A percentile compares a stretch with the other conserved stretches of the same genome.
Conservation (phyloP, 2,329 filamentous ascomycete genomes). For the Stemphylium beticola region DNA sequence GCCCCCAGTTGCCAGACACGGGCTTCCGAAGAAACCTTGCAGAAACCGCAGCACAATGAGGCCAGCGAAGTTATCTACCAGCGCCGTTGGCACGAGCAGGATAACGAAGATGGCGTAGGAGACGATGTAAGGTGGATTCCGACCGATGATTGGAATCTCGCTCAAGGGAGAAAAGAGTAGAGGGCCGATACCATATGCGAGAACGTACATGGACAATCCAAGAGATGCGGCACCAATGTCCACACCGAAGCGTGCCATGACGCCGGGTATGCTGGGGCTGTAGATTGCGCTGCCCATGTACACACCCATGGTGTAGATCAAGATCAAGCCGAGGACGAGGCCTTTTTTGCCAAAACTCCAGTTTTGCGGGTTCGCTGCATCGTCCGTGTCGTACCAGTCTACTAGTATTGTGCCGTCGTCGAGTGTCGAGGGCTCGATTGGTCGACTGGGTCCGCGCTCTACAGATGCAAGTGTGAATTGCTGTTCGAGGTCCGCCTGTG, state of each 20-base stretch:
- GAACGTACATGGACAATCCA: slow-evolving; percentile 67
- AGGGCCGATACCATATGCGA: slow-evolving; percentile 67
- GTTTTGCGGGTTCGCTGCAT: slow-evolving; percentile 50
- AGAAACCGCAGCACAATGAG: slow-evolving; percentile 62
- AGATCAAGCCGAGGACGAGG: slow-evolving; percentile 48
- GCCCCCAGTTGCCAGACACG: slow-evolving; percentile 48
- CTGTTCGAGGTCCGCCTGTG: slow-evolving; percentile 50
- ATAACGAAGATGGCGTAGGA: slow-evolving; percentile 74
- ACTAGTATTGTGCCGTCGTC: slow-evolving; percentile 50
- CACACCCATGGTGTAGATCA: slow-evolving; percentile 68
- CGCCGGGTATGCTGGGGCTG: slow-evolving; percentile 50
- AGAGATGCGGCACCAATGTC: slow-evolving; percentile 60
- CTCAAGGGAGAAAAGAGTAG: slow-evolving; percentile 70
- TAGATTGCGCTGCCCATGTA: slow-evolving; percentile 63
- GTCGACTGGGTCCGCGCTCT: slow-evolving; percentile 43
- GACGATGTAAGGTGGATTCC: slow-evolving; percentile 71
- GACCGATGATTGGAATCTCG: slow-evolving; percentile 70
- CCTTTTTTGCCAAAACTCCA: slow-evolving; percentile 46
- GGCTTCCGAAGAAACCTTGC: slow-evolving; percentile 49
- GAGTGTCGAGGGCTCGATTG: slow-evolving; percentile 44
- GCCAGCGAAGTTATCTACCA: slow-evolving; percentile 68
- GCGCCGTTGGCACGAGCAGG: slow-evolving; percentile 67
- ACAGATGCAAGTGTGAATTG: slow-evolving; percentile 46
- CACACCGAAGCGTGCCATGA: slow-evolving; percentile 62
- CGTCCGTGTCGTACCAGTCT: slow-evolving; percentile 54